These are phyloP conservation scores for Claviceps citrina DNA, from an alignment of 2,329 filamentous ascomycete species.

Conservation along the genomic window DNA sequence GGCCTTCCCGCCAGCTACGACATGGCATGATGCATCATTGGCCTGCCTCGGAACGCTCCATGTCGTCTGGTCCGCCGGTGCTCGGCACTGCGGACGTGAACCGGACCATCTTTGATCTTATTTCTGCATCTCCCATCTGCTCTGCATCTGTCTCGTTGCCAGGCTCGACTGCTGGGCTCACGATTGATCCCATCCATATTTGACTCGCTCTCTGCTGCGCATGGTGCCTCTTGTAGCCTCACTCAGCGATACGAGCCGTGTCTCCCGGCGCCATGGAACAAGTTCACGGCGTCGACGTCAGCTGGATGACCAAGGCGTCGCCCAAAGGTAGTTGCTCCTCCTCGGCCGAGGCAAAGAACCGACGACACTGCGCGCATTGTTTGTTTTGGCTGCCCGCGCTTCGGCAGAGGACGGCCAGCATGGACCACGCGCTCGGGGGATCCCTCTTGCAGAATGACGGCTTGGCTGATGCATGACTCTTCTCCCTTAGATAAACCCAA, in stretches of 20 bases:
- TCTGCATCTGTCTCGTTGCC: neutral
- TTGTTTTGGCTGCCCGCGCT: too few species aligned
- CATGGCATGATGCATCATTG: too few species aligned
- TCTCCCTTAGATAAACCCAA: slow-evolving; percentile 16
- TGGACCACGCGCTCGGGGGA: too few species aligned
- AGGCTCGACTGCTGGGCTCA: neutral
- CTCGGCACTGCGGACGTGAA: neutral
- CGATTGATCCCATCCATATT: neutral
- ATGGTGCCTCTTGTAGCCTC: neutral
- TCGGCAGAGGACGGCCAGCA: too few species aligned
- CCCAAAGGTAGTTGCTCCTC: slow-evolving; percentile 57
- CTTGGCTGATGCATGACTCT: neutral
- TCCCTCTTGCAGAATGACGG: too few species aligned
- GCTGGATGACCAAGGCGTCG: slow-evolving; percentile 72
- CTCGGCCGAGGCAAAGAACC: neutral
- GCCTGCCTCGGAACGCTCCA: too few species aligned
- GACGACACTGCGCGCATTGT: neutral
- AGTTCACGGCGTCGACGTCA: slow-evolving; percentile 70
- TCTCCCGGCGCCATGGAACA: slow-evolving; percentile 50
- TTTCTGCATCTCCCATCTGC: neutral
- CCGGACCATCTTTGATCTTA: neutral
- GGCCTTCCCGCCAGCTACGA: too few species aligned
- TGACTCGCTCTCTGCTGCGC: neutral
- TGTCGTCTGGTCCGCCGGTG: too few species aligned
- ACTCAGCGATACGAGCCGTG: slow-evolving; percentile 1